Percentiles rank a stretch among this genome's conserved stretches.
Evolutionary conservation across 805 yeast species (phyloP).

Genomic region (Sugiyamaella floridensis): DNA sequence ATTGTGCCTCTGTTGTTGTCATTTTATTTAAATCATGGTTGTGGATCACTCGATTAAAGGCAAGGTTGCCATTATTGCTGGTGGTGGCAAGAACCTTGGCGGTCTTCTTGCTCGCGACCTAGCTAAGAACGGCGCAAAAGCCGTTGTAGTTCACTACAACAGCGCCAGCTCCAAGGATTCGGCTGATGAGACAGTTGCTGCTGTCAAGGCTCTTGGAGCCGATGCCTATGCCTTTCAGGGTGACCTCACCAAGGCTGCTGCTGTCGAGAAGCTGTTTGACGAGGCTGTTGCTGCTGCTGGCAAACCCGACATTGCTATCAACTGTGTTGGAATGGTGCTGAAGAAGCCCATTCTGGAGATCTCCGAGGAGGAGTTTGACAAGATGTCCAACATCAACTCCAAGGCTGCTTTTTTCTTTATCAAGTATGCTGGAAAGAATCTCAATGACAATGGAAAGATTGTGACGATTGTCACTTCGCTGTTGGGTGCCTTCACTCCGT

Average conservation of each 20-base stretch:
- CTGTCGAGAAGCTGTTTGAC: slow-evolving; percentile 40
- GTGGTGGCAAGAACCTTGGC: slow-evolving; percentile 59
- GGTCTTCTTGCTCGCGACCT: slow-evolving; percentile 46
- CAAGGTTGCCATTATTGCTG: slow-evolving; percentile 49
- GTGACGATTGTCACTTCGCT: slow-evolving; percentile 56
- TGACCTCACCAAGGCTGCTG: slow-evolving; percentile 38
- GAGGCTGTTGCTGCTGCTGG: slow-evolving; percentile 42
- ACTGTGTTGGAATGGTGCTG: slow-evolving; percentile 60
- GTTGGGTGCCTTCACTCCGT: slow-evolving; percentile 55
- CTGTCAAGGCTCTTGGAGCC: slow-evolving; percentile 33
- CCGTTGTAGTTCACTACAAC: slow-evolving; percentile 51
- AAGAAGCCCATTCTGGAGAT: slow-evolving; percentile 53
- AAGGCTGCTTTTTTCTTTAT: slow-evolving; percentile 57
- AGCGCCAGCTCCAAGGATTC: slow-evolving; percentile 35
- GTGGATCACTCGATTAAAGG: slow-evolving; percentile 26
- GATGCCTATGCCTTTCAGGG: slow-evolving; percentile 41
- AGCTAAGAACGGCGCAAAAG: slow-evolving; percentile 45
- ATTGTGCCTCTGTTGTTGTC: too few relatives aligned
- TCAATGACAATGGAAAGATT: slow-evolving; percentile 48
- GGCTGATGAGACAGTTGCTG: slow-evolving; percentile 35
- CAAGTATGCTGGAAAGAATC: slow-evolving; percentile 46
- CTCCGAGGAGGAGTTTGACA: slow-evolving; percentile 48
- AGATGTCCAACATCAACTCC: slow-evolving; percentile 47
- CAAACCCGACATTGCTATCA: slow-evolving; percentile 53
- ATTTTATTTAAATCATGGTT: background rate